Conservation (phyloP, 2,329 filamentous ascomycete species). For the Clarireedia hainanense region DNA sequence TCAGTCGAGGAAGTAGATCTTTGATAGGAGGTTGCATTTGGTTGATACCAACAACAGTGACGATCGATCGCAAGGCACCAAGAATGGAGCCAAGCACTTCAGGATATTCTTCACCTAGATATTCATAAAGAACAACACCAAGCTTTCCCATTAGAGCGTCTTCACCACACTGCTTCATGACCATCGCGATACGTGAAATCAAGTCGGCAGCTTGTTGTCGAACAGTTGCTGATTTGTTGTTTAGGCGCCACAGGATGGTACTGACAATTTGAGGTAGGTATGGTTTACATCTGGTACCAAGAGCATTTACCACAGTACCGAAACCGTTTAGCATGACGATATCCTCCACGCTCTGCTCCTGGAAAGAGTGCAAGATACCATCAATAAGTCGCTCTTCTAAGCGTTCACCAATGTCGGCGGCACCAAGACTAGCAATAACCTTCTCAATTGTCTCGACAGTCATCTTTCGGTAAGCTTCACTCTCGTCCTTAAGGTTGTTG, state of each 20-base stretch:
- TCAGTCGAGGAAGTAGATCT: constrained; percentile 87
- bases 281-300: constrained; percentile 88
- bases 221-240: constrained; percentile 96
- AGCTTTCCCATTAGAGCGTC: constrained; percentile 94
- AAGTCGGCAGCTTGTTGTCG: constrained; percentile 95
- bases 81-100: constrained; percentile 96
- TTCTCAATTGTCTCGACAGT: constrained; percentile 97
- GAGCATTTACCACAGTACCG: constrained; percentile 91
- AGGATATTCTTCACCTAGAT: constrained; percentile 95
- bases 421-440: constrained; percentile 84
- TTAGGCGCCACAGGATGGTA: constrained; percentile 91
- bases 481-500: constrained; percentile 94
- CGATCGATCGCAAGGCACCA: constrained; percentile 88
- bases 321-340: constrained; percentile 96
- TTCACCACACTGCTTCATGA: constrained; percentile 98
- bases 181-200: constrained; percentile 93
- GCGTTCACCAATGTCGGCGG: constrained; percentile 86
- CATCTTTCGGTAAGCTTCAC: constrained; percentile 97
- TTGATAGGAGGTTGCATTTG: constrained; percentile 98
- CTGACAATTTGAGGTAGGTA: constrained; percentile 96
- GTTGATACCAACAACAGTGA: constrained; percentile 94
- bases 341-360: constrained; percentile 96
- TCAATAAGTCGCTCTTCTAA: constrained; percentile 92
- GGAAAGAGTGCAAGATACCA: constrained; percentile 91
- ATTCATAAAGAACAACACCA: constrained; percentile 91